Evolutionary conservation across 2,329 filamentous ascomycete species (phyloP), one percentile per base, ranked within the genome.

Genomic region (Fusarium scirpi): DNA sequence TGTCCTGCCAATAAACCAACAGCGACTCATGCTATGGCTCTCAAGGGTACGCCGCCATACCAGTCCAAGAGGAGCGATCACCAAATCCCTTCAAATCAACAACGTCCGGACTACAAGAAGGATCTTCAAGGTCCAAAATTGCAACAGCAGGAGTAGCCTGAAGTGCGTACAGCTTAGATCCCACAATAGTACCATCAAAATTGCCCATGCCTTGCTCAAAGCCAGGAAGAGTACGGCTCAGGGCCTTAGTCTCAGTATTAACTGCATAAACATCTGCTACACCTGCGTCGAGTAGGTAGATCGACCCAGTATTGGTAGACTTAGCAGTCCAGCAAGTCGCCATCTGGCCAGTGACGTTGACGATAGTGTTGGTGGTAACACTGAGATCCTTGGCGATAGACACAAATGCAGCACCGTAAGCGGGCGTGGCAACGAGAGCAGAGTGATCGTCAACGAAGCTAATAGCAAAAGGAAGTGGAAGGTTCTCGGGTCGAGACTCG

Each of bases 331-430:
- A 64, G 10, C 61, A 64, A 5, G 43, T 64, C 0, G 43, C 43
- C 16, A 15, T 38, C 9, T 64, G 61, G 0, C 30, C 27, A 1
- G 59, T 25, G 13, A 64, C 13, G 3, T 53, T 58, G 4, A 64
- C 8, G 1, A 44, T 25, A 16, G 12, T n/a, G 2, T 30, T 11
- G 5, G 49, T 64, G 2, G 11, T 11, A 2, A 64, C 49, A 1
- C 12, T 48, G 11, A 40, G 20, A 24, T 57, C 24, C 1, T 58
- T 0, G 12, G 34, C 25, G 6, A 64, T 30, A 18, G 59, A 48
- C 3, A 64, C 59, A 2, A 64, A 57, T 7, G 59, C 61, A n/a
- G 49, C 61, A 12, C 61, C 61, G 5, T 64, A 64, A 13, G 59
- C 43, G 6, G 61, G 61, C 0, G 61, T 64, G 2, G 59, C 18